Evolutionary conservation across 768 basidiomycete species (phyloP), one percentile per base, ranked within the genome.

Genomic region (Mycena polygramma): DNA sequence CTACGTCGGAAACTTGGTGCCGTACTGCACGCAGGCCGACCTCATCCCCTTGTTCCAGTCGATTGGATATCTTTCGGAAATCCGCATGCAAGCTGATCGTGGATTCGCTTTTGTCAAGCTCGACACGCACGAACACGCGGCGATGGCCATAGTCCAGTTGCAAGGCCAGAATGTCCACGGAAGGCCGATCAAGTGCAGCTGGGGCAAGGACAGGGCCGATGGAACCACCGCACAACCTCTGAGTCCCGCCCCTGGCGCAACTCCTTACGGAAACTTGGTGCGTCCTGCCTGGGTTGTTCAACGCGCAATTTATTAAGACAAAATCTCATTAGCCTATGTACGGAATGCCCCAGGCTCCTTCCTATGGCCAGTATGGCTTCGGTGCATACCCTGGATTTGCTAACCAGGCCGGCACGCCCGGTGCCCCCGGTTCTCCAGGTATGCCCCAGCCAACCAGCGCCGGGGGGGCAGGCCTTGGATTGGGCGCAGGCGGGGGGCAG

Each of bases 61-160:
- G 64, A 99, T 98, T 80, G 97, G 97, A 60, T 99, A 99, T 82
- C 91, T 99, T 55, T 96, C 95, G 74, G 98, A 99, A 84, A 97
- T 99, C 81, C 93, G 98, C 69, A 97, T 99, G 96, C 98, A 99
- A 82, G 92, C 98, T 70, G 97, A 99, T 85, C 93, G 97, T 72
- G 97, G 97, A 53, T 99, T 99, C 80, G 97, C 98, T 2, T 99
- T 99, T 78, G 96, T 99, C 79, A 99, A 99, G 84, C 89, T 99
- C 66, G 98, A 99, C 82, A 96, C 96, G 60, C 97, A 99, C 80
- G 96, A 99, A 79, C 96, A 98, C 79, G 97, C 97, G 63, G 97
- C 98, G 10, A 92, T 96, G 91, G 97, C 97, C 46, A 99, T 99
- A 77, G 93, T 97, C 70, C 96, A 98, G 80, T 85, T 99, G 60